Evolutionary conservation across 2,329 filamentous ascomycete species (phyloP).

Genomic region (Davidsoniella neocaledoniae): DNA sequence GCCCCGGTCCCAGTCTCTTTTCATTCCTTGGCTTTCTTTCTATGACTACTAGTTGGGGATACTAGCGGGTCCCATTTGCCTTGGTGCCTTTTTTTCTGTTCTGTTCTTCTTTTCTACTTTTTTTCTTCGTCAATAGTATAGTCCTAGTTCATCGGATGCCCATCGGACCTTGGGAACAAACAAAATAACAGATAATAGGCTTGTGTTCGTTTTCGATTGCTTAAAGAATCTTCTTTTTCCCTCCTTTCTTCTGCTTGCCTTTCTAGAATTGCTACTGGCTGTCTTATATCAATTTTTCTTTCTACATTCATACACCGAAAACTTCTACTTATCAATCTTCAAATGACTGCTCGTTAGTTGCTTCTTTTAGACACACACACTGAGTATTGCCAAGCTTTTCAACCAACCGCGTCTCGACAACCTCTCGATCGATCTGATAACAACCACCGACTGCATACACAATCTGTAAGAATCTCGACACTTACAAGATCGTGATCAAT

Average conservation of each 20-base stretch:
- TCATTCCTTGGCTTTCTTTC: not conserved
- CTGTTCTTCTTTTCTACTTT: not conserved
- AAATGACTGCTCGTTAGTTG: not conserved
- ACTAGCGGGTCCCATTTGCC: not conserved
- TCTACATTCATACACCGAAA: not conserved
- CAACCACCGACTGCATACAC: not conserved
- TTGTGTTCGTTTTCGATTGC: not conserved
- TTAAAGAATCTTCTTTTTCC: not conserved
- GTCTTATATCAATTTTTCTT: not conserved
- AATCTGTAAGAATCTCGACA: no score
- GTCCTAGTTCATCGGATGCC: slow-evolving; percentile 3
- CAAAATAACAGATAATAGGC: not conserved
- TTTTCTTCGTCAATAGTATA: not conserved
- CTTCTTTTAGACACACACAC: not conserved
- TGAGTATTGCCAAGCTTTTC: no score
- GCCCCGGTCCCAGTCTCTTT: not conserved
- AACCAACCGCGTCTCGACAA: no score
- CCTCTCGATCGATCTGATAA: not conserved
- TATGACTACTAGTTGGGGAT: not conserved
- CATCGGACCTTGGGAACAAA: slow-evolving; percentile 2
- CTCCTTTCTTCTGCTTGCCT: not conserved
- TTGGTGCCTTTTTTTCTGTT: not conserved
- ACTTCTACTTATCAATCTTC: no score
- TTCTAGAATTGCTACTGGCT: not conserved
- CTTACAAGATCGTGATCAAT: slow-evolving; percentile 8